phyloP scores from a whole-genome alignment of 352 stramenopile genomes.

The Phytophthora tubulina region DNA sequence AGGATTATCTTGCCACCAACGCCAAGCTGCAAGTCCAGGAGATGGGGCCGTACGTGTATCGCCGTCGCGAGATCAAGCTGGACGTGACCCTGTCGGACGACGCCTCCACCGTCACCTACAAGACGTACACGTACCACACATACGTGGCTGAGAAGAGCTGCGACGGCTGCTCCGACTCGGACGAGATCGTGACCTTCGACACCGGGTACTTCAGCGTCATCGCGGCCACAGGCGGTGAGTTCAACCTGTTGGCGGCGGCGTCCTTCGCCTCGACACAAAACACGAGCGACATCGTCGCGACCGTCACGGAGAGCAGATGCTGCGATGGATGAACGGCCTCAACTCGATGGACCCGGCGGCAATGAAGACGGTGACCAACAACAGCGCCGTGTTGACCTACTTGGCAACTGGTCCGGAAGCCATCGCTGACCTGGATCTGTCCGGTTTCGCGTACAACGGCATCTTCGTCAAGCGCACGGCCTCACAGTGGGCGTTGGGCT shows the following conservation, averaged over 20 bases:
- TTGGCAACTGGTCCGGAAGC: conserved; percentile 34
- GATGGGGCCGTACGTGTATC: conserved; percentile 79
- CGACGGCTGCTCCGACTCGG: conserved; percentile 59
- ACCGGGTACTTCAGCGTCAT: conserved; percentile 79
- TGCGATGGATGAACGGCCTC: conserved; percentile 80
- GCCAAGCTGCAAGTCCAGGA: conserved; percentile 71
- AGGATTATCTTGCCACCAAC: conserved; percentile 58
- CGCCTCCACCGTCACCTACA: conserved; percentile 72
- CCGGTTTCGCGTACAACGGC: conserved; percentile 81
- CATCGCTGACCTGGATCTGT: conserved; percentile 58
- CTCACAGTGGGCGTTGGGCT: conserved; percentile 74
- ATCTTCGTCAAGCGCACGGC: conserved; percentile 69
- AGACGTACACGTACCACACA: conserved; percentile 82
- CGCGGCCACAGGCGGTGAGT: conserved; percentile 65
- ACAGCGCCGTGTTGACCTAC: conserved; percentile 56
- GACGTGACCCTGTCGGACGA: conserved; percentile 70
- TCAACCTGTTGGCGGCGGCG: conserved; percentile 55
- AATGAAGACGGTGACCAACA: conserved; percentile 65
- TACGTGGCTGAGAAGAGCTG: conserved; percentile 62
- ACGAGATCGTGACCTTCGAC: conserved; percentile 70
- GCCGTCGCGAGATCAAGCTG: conserved; percentile 65
- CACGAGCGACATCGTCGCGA: conserved; percentile 29
- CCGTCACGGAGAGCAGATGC: conserved; percentile 60
- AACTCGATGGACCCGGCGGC: conserved; percentile 77
- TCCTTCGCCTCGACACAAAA: conserved; percentile 53